Evolutionary conservation across 495 filamentous ascomycete genomes (phyloP), one percentile per base, ranked within the genome.

Genomic region (Pyrenopolyporus hunteri): DNA sequence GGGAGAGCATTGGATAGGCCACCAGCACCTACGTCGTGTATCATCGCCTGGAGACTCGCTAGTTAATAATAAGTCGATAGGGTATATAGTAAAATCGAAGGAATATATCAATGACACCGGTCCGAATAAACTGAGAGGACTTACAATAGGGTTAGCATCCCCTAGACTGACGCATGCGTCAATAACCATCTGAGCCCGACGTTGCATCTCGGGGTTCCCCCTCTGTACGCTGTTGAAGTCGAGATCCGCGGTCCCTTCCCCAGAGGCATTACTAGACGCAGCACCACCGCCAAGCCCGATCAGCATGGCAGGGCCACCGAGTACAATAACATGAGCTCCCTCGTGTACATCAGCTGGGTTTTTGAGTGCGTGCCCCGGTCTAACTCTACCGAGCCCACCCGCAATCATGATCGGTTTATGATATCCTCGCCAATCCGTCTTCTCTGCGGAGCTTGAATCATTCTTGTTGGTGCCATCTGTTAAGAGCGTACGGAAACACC

Each of bases 321-420:
- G 83, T 11, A 97, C 93, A 66, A 98, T 89, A 9, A 97, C 84
- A 73, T 90, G 88, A 33, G 91, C 89, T 6, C 91, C 92, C 16
- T 91, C 83, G 57, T 86, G 84, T 8, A 98, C 93, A 58, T 89
- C 79, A 9, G 82, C 79, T 2, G 85, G 83, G 56, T 87, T 79
- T 74, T 98, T 98, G 42, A 95, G 80, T 3, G 94, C 92, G 72
- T 97, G 89, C 66, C 93, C 87, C 0, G 94, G 93, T 53, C 95
- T 76, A n/a, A 98, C 93, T n/a, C 90, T 96, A 29, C 94, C 95
- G 37, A 97, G 83, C 69, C 95, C 94, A 58, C 94, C 95, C 52
- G 95, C 94, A 78, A 98, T 88, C 92, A 98, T 97, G 73, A 98
- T 97, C 5, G 94, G 94, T 76, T 98, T 98, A 78, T 97, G 93